These are phyloP conservation scores for Xylaria acuta DNA, from an alignment of 495 filamentous ascomycete species.

Conservation along the genomic window DNA sequence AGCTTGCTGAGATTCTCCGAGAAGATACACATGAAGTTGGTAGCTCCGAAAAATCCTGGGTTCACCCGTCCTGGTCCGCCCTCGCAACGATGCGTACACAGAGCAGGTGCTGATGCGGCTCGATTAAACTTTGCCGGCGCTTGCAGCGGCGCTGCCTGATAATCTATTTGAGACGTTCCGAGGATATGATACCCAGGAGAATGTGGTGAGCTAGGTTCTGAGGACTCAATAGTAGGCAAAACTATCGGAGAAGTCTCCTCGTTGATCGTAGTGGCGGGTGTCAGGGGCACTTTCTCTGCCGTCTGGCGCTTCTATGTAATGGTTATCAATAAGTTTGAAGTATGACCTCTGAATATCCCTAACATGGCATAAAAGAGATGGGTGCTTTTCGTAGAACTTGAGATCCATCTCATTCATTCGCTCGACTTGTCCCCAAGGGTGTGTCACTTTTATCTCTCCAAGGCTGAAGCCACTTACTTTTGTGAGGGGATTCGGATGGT, in stretches of 20 bases:
- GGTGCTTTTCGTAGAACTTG: background rate
- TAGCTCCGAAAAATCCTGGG: slow-evolving; percentile 39
- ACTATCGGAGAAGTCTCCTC: slow-evolving; percentile 7
- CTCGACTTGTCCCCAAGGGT: background rate
- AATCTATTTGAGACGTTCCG: background rate
- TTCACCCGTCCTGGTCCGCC: slow-evolving; percentile 26
- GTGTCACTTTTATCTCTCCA: background rate
- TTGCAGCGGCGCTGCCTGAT: slow-evolving; percentile 10
- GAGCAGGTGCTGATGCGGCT: slow-evolving; percentile 41
- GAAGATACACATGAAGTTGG: slow-evolving; percentile 39
- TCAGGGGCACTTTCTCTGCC: slow-evolving; percentile 6
- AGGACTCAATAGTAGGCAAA: slow-evolving; percentile 11
- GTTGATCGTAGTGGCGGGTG: slow-evolving; percentile 19
- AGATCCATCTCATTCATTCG: slow-evolving; percentile 6
- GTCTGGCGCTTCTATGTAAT: slow-evolving; percentile 18
- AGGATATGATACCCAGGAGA: slow-evolving; percentile 7
- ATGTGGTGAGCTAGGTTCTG: slow-evolving; percentile 1
- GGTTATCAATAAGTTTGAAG: slow-evolving; percentile 4
- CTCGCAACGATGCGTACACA: slow-evolving; percentile 32
- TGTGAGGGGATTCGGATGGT: slow-evolving; percentile 43
- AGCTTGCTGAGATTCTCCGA: slow-evolving; percentile 36
- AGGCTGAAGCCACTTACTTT: slow-evolving; percentile 31
- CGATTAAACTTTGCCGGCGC: slow-evolving; percentile 29
- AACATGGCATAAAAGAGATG: background rate
- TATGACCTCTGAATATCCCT: background rate